Conservation (phyloP, 2,329 filamentous ascomycete genomes). For the Nigrospora sphaerica region DNA sequence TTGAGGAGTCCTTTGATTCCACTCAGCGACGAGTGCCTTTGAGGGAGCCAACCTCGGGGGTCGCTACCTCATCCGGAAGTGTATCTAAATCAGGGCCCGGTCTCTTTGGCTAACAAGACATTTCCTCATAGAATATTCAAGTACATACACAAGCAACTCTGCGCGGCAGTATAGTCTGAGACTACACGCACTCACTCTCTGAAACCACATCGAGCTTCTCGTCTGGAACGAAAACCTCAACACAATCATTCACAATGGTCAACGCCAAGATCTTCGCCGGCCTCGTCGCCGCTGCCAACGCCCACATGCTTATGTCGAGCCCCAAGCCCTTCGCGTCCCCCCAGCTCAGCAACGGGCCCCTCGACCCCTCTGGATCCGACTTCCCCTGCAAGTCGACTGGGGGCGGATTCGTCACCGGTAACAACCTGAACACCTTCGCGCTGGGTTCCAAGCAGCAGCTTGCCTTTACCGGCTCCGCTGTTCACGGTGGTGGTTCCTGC, state of each 20-base stretch:
- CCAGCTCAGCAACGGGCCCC: slow-evolving; percentile 52
- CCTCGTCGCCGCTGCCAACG: slow-evolving; percentile 53
- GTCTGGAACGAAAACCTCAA: slow-evolving; percentile 33
- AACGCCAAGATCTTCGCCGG: slow-evolving; percentile 44
- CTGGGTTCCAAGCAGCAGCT: slow-evolving; percentile 58
- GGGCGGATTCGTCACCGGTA: slow-evolving; percentile 35
- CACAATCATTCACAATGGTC: slow-evolving; percentile 40
- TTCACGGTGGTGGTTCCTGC: slow-evolving; percentile 88
- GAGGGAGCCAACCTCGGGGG: background rate
- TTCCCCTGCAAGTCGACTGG: slow-evolving; percentile 76
- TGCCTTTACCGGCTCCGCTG: slow-evolving; percentile 62
- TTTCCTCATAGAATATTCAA: background rate
- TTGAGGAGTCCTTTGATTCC: no score
- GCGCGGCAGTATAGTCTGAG: background rate
- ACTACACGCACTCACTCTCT: slow-evolving; percentile 3
- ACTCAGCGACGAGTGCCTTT: background rate
- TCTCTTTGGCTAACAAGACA: slow-evolving; percentile 2
- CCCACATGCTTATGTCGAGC: slow-evolving; percentile 68
- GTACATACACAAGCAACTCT: slow-evolving; percentile 7
- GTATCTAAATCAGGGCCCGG: background rate
- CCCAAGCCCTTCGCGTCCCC: slow-evolving; percentile 55
- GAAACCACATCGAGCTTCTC: slow-evolving; percentile 19
- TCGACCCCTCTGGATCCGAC: slow-evolving; percentile 51
- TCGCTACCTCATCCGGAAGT: background rate
- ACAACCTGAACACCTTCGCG: slow-evolving; percentile 50